Base-by-base conservation (phyloP, 78 protist species). In the Emiliania huxleyi region DNA sequence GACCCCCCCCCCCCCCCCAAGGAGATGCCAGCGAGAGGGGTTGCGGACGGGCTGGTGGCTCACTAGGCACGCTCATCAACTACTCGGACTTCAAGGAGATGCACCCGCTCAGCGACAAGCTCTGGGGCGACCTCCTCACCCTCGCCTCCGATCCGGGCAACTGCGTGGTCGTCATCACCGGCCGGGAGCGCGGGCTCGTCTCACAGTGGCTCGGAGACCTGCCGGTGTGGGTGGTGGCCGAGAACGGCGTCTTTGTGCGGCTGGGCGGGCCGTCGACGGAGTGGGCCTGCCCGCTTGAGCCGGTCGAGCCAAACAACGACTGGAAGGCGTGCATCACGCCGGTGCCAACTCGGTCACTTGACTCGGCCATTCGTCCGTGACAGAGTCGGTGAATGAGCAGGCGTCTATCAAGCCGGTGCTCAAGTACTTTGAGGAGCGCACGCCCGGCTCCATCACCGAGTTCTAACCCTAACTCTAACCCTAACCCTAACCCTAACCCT, bases 81-180 rank as follows among this genome's bases (percentile, higher is more conserved):
- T 73, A 73, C 42, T 3, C 37, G 15, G 3, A 2, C 44, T 73
- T 73, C 83, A 37, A 4, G 42, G 83, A 23, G 44, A 35, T 35
- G 43, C 2, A 35, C 12, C 83, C 83, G 37, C 37, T 73, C 33
- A 8, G 11, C 1, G 43, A 73, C 19, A 8, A 6, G 37, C 83
- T 73, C 33, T 73, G 83, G 83, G n/a, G n/a, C 18, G 83, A 73
- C n/a, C 15, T 79, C 49, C 49, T 37, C 49, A 18, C 25, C 23
- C 87, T 79, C 87, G 87, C 87, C 15, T 42, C 46, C 48, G 87
- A 79, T 49, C 46, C 87, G 87, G 26, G 87, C 49, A 79, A 79
- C 87, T 42, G 49, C 35, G 87, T 79, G 21, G 49, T 79, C 37
- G n/a, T 79, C 52, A 8, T 79, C 52, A 26, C 87, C 3, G 87